Conservation (phyloP, 441 rosid species). For the Croton laevigatus region DNA sequence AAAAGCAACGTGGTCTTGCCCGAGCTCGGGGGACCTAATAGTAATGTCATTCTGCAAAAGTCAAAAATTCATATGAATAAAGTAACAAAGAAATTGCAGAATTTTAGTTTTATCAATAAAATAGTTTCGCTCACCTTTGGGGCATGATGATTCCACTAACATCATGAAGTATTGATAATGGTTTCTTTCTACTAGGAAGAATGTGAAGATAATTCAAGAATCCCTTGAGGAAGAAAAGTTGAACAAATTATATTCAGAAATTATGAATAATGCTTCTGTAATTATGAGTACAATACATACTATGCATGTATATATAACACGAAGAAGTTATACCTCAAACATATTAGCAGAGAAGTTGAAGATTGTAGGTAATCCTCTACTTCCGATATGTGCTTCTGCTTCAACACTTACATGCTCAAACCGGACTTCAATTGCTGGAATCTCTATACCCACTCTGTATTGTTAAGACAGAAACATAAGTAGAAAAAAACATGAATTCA, state of each 20-base stretch:
- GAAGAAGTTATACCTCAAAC: conserved; percentile 35
- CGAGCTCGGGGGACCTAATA: conserved; percentile 67
- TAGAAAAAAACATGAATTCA: background rate
- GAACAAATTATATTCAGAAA: background rate
- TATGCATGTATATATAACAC: no score
- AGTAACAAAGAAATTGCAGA: background rate
- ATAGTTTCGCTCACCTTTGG: conserved; percentile 36
- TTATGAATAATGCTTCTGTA: no score
- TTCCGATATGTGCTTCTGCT: conserved; percentile 59
- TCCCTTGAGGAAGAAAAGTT: conserved; percentile 20
- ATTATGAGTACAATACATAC: background rate
- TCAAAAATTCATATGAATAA: background rate
- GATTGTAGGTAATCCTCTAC: conserved; percentile 69
- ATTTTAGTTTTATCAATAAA: background rate
- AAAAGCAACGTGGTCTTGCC: conserved; percentile 59
- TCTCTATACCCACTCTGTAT: conserved; percentile 53
- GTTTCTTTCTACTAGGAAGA: conserved; percentile 54
- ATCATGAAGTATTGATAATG: conserved; percentile 52
- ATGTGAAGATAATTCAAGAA: conserved; percentile 41
- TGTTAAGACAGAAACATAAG: background rate
- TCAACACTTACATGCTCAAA: conserved; percentile 55
- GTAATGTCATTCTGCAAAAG: conserved; percentile 46
- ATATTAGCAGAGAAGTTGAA: conserved; percentile 45
- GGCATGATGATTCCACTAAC: conserved; percentile 71
- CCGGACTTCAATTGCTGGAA: conserved; percentile 69